These are phyloP conservation scores for Cytospora piceicola DNA, from an alignment of 2,329 filamentous ascomycete genomes.

Conservation along the genomic window DNA sequence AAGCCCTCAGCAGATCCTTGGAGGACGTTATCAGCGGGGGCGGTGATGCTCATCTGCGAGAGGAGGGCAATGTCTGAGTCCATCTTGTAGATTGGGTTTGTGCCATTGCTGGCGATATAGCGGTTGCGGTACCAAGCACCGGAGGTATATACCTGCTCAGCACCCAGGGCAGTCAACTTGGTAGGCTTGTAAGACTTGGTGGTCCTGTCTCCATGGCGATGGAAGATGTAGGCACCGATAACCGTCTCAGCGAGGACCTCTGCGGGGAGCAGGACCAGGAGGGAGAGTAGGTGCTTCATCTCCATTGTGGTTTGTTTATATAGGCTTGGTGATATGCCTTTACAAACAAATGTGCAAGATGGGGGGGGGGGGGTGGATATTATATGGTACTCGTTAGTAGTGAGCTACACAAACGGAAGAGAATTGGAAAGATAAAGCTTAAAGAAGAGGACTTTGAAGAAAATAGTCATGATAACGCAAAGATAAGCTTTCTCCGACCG, in stretches of 20 bases:
- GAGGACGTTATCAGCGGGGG: slow-evolving; percentile 76
- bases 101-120: slow-evolving; percentile 68
- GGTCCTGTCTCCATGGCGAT: slow-evolving; percentile 87
- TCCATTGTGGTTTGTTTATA: slow-evolving; percentile 41
- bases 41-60: slow-evolving; percentile 71
- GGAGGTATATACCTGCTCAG: slow-evolving; percentile 71
- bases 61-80: slow-evolving; percentile 67
- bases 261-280: slow-evolving; percentile 44
- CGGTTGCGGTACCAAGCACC: slow-evolving; percentile 76
- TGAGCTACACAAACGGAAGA: background rate
- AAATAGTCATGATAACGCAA: background rate
- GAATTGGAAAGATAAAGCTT: background rate
- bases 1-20: slow-evolving; percentile 81
- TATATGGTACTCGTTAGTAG: background rate
- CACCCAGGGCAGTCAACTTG: slow-evolving; percentile 77
- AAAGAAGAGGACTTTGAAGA: background rate
- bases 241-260: slow-evolving; percentile 62
- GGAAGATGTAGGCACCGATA: slow-evolving; percentile 83
- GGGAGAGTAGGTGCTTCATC: slow-evolving; percentile 46
- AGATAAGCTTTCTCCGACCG: background rate
- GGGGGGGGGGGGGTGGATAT: background rate
- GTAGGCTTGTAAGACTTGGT: slow-evolving; percentile 74
- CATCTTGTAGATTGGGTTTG: slow-evolving; percentile 67
- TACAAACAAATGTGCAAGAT: background rate
- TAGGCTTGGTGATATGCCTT: background rate